phyloP scores from a whole-genome alignment of 306 rosid genomes.

The Dryas octopetala region DNA sequence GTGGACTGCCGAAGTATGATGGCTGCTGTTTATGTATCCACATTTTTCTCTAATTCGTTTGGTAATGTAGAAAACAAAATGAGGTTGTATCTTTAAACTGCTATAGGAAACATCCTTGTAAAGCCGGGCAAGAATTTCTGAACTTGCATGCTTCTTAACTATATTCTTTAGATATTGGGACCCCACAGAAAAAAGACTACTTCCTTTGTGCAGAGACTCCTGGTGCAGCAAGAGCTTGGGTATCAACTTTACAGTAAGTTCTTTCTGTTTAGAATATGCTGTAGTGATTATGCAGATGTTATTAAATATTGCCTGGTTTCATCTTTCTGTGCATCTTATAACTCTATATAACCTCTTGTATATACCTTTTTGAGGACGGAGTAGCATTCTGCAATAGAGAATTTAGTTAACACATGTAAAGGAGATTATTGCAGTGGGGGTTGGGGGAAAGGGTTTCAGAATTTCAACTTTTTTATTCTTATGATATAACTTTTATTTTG shows the following conservation, averaged over 20 bases:
- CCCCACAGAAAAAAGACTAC: conserved; percentile 95
- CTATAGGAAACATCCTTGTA: neutral
- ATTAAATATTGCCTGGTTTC: neutral
- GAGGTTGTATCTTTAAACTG: neutral
- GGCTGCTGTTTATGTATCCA: conserved; percentile 99
- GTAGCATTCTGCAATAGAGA: neutral
- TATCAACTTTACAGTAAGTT: conserved; percentile 90
- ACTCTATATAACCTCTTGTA: neutral
- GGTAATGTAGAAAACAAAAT: neutral
- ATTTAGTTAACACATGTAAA: neutral
- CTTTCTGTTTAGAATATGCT: conserved; percentile 9
- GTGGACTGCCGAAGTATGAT: conserved; percentile 89
- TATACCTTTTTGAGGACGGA: neutral
- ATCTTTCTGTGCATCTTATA: conserved; percentile 9
- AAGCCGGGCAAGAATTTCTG: conserved; percentile 5
- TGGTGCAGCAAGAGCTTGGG: conserved; percentile 99
- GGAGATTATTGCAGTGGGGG: neutral
- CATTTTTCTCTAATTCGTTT: conserved; percentile 17
- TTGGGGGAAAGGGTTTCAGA: neutral
- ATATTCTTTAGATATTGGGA: conserved; percentile 68
- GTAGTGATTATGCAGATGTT: conserved; percentile 5
- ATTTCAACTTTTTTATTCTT: neutral
- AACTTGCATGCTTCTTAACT: conserved; percentile 44
- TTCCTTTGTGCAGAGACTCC: conserved; percentile 99
- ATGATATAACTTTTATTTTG: neutral